Base-by-base conservation (phyloP, 305 asterid species). In the Fraxinus xanthoxyloides region DNA sequence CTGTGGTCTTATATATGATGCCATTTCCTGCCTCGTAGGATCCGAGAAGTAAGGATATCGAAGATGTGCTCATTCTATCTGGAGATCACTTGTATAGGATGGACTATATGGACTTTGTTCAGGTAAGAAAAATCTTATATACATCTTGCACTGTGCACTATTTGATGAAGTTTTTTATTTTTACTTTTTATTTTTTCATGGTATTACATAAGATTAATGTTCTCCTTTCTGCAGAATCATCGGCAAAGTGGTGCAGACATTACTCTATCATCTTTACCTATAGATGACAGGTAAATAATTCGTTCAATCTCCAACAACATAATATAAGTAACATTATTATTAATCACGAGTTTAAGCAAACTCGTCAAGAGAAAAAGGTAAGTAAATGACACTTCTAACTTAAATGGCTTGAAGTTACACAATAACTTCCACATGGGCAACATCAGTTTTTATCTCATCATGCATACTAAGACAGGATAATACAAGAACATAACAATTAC, bases 51-150 rank as follows among this genome's bases (percentile, higher is more conserved):
- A 95, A 88, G 84, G 93, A 95, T 83, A 92, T 95, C 13, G 99
- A 94, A 89, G 97, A 95, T 83, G 97, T 95, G 79, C 94, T 94
- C 85, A 90, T 95, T 88, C 91, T 95, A 78, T 95, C 98, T 7
- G 99, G 99, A 32, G 99, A 95, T 90, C 99, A 95, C 90, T 85
- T 95, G 86, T 95, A 95, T 81, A 91, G 97, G 85, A 95, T 95
- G 99, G 99, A 95, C 86, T 95, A 94, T 75, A 88, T 94, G 99
- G 97, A 94, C 88, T 93, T 95, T 87, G 92, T 95, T 84, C 98
- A 89, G 90, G 99, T 92, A 89, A 61, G 76, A 56, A 61, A 76
- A 30, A 78, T 43, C 24, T 46, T 36, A 36, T 24, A 67, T 76
- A 31, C 56, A 28, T 12, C 46, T 38, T 78, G 59, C 67, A 77